These are phyloP conservation scores for Diplocarpon mali DNA, from an alignment of 2,329 filamentous ascomycete genomes.

Conservation along the genomic window DNA sequence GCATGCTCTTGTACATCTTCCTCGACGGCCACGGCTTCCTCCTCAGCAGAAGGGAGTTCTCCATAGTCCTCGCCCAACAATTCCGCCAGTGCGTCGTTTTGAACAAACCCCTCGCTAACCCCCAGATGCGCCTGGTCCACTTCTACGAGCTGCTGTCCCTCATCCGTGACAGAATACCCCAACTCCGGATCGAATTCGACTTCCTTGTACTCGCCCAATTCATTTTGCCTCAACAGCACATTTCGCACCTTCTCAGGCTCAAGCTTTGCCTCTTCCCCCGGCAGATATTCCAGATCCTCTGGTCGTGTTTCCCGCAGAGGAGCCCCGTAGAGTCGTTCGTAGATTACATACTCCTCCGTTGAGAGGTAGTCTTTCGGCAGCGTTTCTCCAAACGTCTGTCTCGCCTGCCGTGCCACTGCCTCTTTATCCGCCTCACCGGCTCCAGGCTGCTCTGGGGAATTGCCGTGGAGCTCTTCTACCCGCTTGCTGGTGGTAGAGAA, in stretches of 20 bases:
- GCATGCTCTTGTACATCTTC: conserved; percentile 1
- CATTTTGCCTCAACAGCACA: conserved; percentile 42
- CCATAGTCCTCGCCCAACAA: background rate
- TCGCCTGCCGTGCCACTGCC: conserved; percentile 55
- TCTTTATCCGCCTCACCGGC: conserved; percentile 37
- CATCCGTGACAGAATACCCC: conserved; percentile 24
- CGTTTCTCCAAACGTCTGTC: conserved; percentile 65
- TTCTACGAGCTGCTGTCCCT: conserved; percentile 21
- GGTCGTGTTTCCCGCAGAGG: conserved; percentile 52
- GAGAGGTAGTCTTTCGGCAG: conserved; percentile 62
- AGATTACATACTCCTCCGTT: conserved; percentile 60
- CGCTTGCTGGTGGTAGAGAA: conserved; percentile 15
- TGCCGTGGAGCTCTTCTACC: conserved; percentile 5
- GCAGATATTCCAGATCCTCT: conserved; percentile 42
- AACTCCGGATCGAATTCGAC: conserved; percentile 32
- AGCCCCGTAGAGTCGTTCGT: conserved; percentile 70
- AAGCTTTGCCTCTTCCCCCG: conserved; percentile 32
- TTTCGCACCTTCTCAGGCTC: conserved; percentile 33
- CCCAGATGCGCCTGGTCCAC: background rate
- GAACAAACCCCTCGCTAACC: background rate
- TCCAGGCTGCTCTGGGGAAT: background rate
- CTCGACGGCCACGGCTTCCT: conserved; percentile 16
- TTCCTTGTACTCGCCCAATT: conserved; percentile 50
- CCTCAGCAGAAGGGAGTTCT: conserved; percentile 15
- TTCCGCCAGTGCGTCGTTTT: background rate